Evolutionary conservation across 1,284 basidiomycete genomes (phyloP), one percentile per base, ranked within the genome.

Genomic region (Sphaerobolus stellatus): DNA sequence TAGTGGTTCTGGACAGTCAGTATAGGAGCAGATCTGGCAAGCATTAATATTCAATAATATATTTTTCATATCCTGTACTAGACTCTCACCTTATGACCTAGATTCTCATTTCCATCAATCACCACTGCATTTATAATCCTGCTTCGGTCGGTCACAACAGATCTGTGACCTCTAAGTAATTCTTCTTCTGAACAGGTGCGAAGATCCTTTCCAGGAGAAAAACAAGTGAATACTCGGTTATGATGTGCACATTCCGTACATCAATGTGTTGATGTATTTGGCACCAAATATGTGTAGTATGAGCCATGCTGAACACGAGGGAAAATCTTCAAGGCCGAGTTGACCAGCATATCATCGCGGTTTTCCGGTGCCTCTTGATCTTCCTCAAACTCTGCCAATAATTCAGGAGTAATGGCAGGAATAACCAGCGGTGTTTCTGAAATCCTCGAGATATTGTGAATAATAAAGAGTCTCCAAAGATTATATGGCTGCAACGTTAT

Each of bases 71-170:
- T n/a, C n/a, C n/a, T n/a, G n/a, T n/a, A n/a, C n/a, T n/a, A n/a
- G n/a, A n/a, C n/a, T n/a, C n/a, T n/a, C n/a, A 43, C 41, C 41
- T 43, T 43, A 22, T 43, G 41, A 43, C 41, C 41, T 13, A 43
- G 9, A n/a, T 36, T 36, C 33, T 36, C 33, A 36, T 36, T 36
- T 36, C 33, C 33, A 36, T 36, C 33, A 36, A 43, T 43, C 41
- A 43, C 41, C 9, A 43, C 20, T 9, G 20, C 41, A 43, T 13
- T 43, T 9, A 43, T 22, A 43, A 43, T 22, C 41, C 24, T 9
- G 20, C 20, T 22, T 9, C 20, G 41, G 20, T 43, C 41, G 16
- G 9, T 22, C 41, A 43, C 41, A 43, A 43, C 20, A 22, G 14
- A 16, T 22, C 41, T 11, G 20, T 43, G 41, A 11, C 16, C 41